phyloP scores from a whole-genome alignment of 2,329 filamentous ascomycete genomes.

The Graphium sp. region DNA sequence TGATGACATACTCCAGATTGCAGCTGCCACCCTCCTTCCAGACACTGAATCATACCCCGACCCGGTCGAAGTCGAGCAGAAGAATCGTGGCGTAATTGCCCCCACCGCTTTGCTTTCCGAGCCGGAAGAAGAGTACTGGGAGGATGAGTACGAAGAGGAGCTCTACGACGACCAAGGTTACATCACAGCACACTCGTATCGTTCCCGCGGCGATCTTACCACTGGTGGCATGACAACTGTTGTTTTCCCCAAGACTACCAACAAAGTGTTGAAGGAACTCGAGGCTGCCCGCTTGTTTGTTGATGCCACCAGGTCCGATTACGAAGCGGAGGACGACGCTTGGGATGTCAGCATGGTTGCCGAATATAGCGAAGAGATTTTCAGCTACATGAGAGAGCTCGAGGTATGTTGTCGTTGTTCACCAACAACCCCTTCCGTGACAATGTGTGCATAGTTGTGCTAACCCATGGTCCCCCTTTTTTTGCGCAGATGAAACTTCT shows the following conservation, averaged over 20 bases:
- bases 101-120: conserved; percentile 12
- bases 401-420: conserved; percentile 42
- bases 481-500: conserved; percentile 51
- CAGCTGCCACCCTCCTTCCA: background rate
- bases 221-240: conserved; percentile 35
- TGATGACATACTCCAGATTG: conserved; percentile 1
- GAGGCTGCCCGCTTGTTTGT: conserved; percentile 48
- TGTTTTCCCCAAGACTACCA: conserved; percentile 55
- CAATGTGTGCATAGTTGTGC: conserved; percentile 5
- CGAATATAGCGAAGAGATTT: conserved; percentile 93
- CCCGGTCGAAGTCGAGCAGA: conserved; percentile 2
- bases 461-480: conserved; percentile 6
- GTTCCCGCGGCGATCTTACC: conserved; percentile 52
- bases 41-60: background rate
- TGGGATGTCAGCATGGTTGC: conserved; percentile 97
- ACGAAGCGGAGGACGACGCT: conserved; percentile 74
- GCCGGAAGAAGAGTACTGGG: conserved; percentile 60
- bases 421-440: conserved; percentile 4
- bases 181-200: conserved; percentile 58
- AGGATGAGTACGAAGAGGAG: conserved; percentile 60
- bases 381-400: conserved; percentile 74
- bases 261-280: conserved; percentile 56
- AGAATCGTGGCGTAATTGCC: conserved; percentile 1
- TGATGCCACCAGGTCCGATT: conserved; percentile 46
- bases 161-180: conserved; percentile 47